phyloP scores from a whole-genome alignment of 148 eudicot genomes.

The Chenopodium formosanum region DNA sequence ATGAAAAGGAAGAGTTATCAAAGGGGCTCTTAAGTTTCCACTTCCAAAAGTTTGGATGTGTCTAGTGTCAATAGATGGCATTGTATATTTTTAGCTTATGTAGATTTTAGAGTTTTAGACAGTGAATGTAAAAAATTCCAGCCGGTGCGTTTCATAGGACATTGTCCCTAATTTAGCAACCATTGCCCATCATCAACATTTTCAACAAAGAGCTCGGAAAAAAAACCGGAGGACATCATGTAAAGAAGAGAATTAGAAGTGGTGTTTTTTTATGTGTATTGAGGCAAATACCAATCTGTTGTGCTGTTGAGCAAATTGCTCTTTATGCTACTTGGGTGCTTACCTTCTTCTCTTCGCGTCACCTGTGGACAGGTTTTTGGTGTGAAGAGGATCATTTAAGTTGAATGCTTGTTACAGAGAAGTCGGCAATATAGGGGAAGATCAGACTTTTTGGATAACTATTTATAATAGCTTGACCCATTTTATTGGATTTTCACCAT shows the following conservation, averaged over 20 bases:
- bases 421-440: too few relatives aligned
- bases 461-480: too few relatives aligned
- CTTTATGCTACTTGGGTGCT: background rate
- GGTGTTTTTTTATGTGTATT: too few relatives aligned
- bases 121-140: background rate
- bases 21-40: background rate
- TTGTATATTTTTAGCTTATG: background rate
- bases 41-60: background rate
- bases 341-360: too few relatives aligned
- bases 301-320: background rate
- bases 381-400: too few relatives aligned
- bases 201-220: background rate
- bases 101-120: background rate
- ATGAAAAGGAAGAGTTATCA: background rate
- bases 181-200: background rate
- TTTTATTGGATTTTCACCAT: too few relatives aligned
- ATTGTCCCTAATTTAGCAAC: background rate
- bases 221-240: background rate
- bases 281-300: too few relatives aligned
- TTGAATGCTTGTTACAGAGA: too few relatives aligned
- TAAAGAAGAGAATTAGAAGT: background rate
- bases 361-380: too few relatives aligned
- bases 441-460: too few relatives aligned
- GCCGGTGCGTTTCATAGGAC: background rate
- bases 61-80: background rate